Base-by-base conservation (phyloP, 1,139 yeast genomes). In the Suzukiozyma palmioleophila region DNA sequence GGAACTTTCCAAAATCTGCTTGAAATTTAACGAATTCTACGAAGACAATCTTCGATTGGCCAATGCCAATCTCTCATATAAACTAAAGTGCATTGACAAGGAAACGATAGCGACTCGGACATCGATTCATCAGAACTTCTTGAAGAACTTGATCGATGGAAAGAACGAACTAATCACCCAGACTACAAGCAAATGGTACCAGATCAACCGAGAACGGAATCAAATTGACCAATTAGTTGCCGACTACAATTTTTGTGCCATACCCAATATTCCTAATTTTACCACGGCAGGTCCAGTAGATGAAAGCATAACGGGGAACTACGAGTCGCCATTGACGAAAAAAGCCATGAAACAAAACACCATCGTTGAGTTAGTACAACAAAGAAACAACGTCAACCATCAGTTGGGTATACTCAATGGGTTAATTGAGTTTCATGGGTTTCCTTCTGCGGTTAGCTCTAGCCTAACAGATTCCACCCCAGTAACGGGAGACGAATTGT, bases 171-270 rank as follows among this genome's bases (percentile, higher is more conserved):
- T 88, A 69, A 73, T 92, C 39, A 73, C 78, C 42, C 74, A 79
- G 14, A 86, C 96, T 4, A 90, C 97, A 1, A 79, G 86, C 36
- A 75, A 80, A 49, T 92, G 98, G 97, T 92, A 92, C 64, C 84
- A 85, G 49, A 85, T 90, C 53, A 90, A 90, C 60, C 80, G 84
- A 52, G 98, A 92, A 59, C 73, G 97, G 49, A 76, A 95, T 48
- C 81, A 81, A 40, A 74, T 89, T 79, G 97, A 90, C 58, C 78
- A 81, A 49, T 59, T 83, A 36, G 89, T 66, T 7, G 70, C 75
- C 0, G 75, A 71, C 45, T 69, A 53, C 49, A 59, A 57, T 36
- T 69, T 54, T 47, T 39, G 62, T 6, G 75, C 75, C 3, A 48
- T 64, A 15, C 73, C 71, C 3, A 54, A 46, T 41, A 53, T 59